These are phyloP conservation scores for Brassica incana DNA, from an alignment of 345 rosid species.

Conservation along the genomic window DNA sequence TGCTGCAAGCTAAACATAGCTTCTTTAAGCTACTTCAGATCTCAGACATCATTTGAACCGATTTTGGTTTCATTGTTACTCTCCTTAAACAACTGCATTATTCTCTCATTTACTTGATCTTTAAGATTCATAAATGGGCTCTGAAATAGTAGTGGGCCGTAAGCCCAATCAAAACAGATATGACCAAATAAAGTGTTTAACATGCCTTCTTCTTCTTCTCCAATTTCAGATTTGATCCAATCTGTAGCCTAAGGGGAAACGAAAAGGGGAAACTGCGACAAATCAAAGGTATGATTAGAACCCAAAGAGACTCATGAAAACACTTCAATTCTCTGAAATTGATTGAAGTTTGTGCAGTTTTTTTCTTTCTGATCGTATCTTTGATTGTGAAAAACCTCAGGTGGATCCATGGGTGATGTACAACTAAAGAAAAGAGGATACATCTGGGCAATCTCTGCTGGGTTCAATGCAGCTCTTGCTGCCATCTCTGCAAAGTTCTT, in stretches of 20 bases:
- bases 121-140: background rate
- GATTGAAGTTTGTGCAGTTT: background rate
- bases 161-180: background rate
- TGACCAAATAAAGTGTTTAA: background rate
- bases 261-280: background rate
- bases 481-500: conserved; percentile 81
- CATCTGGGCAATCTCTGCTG: conserved; percentile 70
- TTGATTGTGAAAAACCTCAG: background rate
- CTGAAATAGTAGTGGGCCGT: background rate
- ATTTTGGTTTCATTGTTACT: background rate
- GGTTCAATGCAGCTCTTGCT: conserved; percentile 73
- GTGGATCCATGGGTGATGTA: conserved; percentile 26
- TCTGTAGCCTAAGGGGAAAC: background rate
- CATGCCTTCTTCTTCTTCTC: background rate
- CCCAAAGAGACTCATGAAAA: background rate
- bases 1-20: no score
- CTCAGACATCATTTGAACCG: no score
- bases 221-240: conserved; percentile 25
- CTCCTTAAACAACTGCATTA: background rate
- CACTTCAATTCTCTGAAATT: background rate
- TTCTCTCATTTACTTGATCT: background rate
- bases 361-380: background rate
- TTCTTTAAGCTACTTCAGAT: no score
- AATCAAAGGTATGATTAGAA: conserved; percentile 13
- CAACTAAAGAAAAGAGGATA: conserved; percentile 52